Evolutionary conservation across 1,284 basidiomycete genomes (phyloP).

Genomic region (Heterobasidion occidentale): DNA sequence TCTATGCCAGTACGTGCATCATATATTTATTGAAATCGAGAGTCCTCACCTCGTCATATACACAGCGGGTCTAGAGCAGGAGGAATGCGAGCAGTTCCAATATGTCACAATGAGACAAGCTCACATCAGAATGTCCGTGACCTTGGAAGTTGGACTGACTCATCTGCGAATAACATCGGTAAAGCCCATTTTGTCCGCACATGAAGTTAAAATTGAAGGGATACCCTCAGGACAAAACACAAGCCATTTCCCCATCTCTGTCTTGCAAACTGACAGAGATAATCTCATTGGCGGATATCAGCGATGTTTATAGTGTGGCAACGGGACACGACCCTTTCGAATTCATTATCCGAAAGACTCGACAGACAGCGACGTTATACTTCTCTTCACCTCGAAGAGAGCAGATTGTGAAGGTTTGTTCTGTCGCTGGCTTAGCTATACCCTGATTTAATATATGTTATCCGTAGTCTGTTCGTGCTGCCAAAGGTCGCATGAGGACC

Average conservation of each 20-base stretch:
- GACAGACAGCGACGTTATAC: slow-evolving; percentile 61
- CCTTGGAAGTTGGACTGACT: slow-evolving; percentile 50
- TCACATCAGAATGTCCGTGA: slow-evolving; percentile 56
- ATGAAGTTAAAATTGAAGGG: background rate
- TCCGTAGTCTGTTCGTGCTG: slow-evolving; percentile 54
- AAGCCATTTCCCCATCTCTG: slow-evolving; percentile 52
- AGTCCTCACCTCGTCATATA: background rate
- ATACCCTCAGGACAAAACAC: slow-evolving; percentile 48
- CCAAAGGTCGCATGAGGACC: slow-evolving; percentile 62
- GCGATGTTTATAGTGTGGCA: slow-evolving; percentile 77
- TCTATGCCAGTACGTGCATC: slow-evolving; percentile 43
- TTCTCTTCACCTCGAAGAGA: slow-evolving; percentile 66
- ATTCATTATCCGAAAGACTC: slow-evolving; percentile 71
- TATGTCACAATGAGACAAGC: slow-evolving; percentile 58
- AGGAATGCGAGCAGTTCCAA: slow-evolving; percentile 40
- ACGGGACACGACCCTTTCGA: slow-evolving; percentile 71
- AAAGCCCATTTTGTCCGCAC: background rate
- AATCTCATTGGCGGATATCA: slow-evolving; percentile 71
- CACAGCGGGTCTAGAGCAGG: slow-evolving; percentile 52
- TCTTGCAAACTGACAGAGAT: slow-evolving; percentile 74
- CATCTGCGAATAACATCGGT: slow-evolving; percentile 68
- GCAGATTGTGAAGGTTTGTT: slow-evolving; percentile 62
- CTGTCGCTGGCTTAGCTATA: background rate
- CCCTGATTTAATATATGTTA: background rate
- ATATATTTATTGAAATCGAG: background rate